These are phyloP conservation scores for Talaromyces sp. DNA, from an alignment of 2,329 filamentous ascomycete species.

Conservation along the genomic window DNA sequence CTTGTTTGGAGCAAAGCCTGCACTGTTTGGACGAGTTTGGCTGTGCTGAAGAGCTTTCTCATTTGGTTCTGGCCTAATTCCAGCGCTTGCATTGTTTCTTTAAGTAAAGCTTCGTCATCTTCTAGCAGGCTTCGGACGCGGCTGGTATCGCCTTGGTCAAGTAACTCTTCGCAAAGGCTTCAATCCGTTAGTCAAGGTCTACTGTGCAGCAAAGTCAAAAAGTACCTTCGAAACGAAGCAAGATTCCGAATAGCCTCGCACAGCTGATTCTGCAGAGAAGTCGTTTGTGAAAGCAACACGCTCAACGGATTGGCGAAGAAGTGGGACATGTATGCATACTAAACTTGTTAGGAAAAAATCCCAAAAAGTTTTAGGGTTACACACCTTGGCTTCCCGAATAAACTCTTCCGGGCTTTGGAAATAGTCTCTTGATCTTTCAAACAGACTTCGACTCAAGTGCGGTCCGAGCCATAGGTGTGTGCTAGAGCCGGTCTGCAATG, in stretches of 20 bases:
- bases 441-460: constrained; percentile 44
- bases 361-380: neutral
- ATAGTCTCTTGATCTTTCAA: constrained; percentile 55
- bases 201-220: neutral
- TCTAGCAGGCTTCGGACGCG: constrained; percentile 45
- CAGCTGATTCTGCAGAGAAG: constrained; percentile 33
- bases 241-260: constrained; percentile 54
- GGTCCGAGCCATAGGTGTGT: constrained; percentile 49
- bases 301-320: constrained; percentile 58
- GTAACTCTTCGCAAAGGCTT: constrained; percentile 37
- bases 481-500: constrained; percentile 30
- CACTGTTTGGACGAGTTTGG: constrained; percentile 23
- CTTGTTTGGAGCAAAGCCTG: constrained; percentile 23
- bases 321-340: constrained; percentile 61
- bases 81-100: constrained; percentile 36
- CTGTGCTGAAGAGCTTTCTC: constrained; percentile 28
- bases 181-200: neutral
- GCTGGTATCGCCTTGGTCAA: constrained; percentile 31
- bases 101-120: constrained; percentile 44
- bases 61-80: constrained; percentile 36
- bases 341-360: neutral
- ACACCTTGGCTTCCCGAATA: constrained; percentile 47
- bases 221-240: constrained; percentile 50
- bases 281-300: constrained; percentile 39
- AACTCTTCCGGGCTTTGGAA: constrained; percentile 56